phyloP scores from a whole-genome alignment of 257 asterid genomes.

The Capsicum chinense region DNA sequence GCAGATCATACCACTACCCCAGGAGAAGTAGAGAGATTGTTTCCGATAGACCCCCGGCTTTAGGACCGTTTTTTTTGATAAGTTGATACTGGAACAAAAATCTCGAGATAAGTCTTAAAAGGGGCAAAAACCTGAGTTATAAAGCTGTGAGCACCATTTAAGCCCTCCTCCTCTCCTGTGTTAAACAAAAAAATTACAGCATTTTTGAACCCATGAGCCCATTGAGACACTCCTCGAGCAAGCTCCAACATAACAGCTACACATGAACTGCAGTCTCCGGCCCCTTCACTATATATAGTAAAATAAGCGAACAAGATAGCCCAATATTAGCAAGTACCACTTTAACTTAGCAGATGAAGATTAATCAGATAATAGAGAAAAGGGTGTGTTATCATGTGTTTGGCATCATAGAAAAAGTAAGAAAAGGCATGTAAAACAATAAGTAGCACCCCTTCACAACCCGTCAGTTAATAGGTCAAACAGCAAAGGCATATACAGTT shows the following conservation, averaged over 20 bases:
- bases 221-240: slow-evolving; percentile 95
- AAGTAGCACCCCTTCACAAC: background rate
- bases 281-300: slow-evolving; percentile 84
- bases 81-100: background rate
- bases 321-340: slow-evolving; percentile 9
- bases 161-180: slow-evolving; percentile 98
- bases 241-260: slow-evolving; percentile 98
- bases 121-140: slow-evolving; percentile 76
- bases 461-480: background rate
- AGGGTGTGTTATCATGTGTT: background rate
- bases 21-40: too few relatives aligned
- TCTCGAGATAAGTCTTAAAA: background rate
- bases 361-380: background rate
- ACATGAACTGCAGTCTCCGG: slow-evolving; percentile 98
- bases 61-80: background rate
- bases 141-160: slow-evolving; percentile 98
- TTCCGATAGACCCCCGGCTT: too few relatives aligned
- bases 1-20: too few relatives aligned
- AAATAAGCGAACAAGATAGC: slow-evolving; percentile 12
- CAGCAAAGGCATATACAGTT: background rate
- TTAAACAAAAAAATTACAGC: slow-evolving; percentile 86
- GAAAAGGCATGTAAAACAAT: slow-evolving; percentile 7
- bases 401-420: background rate
- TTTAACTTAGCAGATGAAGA: slow-evolving; percentile 4
- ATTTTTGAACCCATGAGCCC: slow-evolving; percentile 97